Base-by-base conservation (phyloP, 129 eudicot species). In the Smallanthus sonchifolius region DNA sequence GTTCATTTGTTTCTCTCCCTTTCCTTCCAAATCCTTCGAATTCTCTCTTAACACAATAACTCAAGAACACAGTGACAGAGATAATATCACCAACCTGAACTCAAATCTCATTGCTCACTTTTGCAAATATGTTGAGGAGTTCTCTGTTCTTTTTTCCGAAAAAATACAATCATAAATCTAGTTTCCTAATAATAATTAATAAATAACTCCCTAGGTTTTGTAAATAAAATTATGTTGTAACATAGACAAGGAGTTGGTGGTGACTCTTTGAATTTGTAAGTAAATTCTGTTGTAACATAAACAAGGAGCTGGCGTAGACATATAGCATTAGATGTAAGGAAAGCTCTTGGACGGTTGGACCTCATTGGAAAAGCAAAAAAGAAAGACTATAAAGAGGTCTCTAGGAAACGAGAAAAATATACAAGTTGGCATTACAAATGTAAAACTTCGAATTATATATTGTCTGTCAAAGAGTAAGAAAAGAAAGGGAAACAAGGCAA, bases 301-400 rank as follows among this genome's bases (percentile, higher is more conserved):
- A 20, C 38, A 67, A 40, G 48, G 30, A 11, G 65, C 7, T 71
- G 17, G 63, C 16, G 2, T 14, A 65, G 65, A 65, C 17, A 28
- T 36, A 62, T 75, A 48, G 65, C 72, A 64, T 64, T 8, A 63
- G 32, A 38, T 75, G 48, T 40, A 73, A 40, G 10, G 17, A 74
- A 64, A 63, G 36, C 51, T 74, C 63, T 20, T 37, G 40, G 30
- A 24, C 30, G 30, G 30, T 24, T 24, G 30, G 71, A 65, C n/a
- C 52, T 49, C 65, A 75, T 64, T 14, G 8, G 14, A 36, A 48
- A 75, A 37, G 20, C 10, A 75, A 37, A 19, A 57, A 36, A 2
- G 16, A 74, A 48, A 63, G 55, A 39, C 7, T 42, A 51, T 16
- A 28, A 11, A 64, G 62, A 65, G 73, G 42, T 65, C 15, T 65